These are phyloP conservation scores for Neospora caninum DNA, from an alignment of 169 alveolate genomes.

Conservation along the genomic window DNA sequence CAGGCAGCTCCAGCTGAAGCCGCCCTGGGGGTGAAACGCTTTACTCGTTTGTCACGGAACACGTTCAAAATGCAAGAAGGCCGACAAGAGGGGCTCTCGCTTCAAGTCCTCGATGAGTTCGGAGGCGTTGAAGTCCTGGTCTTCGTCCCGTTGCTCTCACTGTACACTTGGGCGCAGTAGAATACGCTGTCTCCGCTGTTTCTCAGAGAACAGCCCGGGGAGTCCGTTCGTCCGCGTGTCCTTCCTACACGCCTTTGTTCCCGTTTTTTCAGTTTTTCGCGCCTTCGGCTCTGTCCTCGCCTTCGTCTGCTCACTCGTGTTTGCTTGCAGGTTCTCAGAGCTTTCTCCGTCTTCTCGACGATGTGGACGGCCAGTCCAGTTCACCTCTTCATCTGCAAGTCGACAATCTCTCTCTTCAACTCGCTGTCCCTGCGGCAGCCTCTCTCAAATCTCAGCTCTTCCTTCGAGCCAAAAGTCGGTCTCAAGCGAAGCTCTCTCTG, in stretches of 20 bases:
- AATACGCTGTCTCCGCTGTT: no score
- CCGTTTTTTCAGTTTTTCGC: neutral
- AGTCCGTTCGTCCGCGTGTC: no score
- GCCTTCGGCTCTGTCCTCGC: neutral
- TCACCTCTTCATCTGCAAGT: neutral
- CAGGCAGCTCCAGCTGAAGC: neutral
- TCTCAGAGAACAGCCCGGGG: no score
- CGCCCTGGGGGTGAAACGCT: neutral
- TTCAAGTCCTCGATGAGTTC: no score
- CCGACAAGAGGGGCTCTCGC: no score
- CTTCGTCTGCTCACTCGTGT: no score
- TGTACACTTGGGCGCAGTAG: no score
- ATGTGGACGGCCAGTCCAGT: neutral
- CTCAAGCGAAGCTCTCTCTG: neutral
- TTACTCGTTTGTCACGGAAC: no score
- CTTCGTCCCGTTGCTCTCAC: no score
- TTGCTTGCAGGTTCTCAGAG: neutral
- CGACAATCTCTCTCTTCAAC: constrained; percentile 16
- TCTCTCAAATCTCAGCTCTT: neutral
- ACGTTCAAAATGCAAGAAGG: no score
- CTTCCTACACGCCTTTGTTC: neutral
- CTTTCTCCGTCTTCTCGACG: neutral
- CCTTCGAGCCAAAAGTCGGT: neutral
- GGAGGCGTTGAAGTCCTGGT: no score
- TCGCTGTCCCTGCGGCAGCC: constrained; percentile 6